Conservation (phyloP, 2,329 filamentous ascomycete species). For the Pyricularia pennisetigena region DNA sequence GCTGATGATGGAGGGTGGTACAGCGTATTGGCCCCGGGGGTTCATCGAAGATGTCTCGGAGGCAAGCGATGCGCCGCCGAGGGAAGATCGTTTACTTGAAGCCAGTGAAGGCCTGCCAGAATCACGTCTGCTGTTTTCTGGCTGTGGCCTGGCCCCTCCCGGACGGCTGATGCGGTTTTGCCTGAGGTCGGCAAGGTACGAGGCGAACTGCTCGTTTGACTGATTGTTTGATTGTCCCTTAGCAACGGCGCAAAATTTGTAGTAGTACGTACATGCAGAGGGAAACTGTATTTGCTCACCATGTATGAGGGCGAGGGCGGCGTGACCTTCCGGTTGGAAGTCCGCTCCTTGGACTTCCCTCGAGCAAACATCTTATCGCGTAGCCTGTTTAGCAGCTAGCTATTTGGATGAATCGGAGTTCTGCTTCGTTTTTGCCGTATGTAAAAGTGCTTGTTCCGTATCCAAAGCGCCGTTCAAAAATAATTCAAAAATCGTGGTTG, state of each 20-base stretch:
- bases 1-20: slow-evolving; percentile 16
- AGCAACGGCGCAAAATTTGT: neutral
- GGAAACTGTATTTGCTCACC: slow-evolving; percentile 16
- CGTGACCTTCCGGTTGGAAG: slow-evolving; percentile 40
- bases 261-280: neutral
- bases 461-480: neutral
- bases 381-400: neutral
- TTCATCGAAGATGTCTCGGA: slow-evolving; percentile 15
- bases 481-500: neutral
- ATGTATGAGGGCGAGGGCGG: slow-evolving; percentile 55
- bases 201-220: slow-evolving; percentile 56
- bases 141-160: slow-evolving; percentile 59
- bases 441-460: neutral
- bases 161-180: slow-evolving; percentile 58
- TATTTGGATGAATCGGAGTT: neutral
- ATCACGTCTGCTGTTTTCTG: slow-evolving; percentile 23
- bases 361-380: slow-evolving; percentile 20
- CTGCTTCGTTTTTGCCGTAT: neutral
- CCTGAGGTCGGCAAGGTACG: slow-evolving; percentile 62
- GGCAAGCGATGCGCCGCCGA: slow-evolving; percentile 16
- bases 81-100: slow-evolving; percentile 14
- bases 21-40: slow-evolving; percentile 19
- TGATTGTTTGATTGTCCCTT: neutral
- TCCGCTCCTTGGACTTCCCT: slow-evolving; percentile 22
- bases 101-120: slow-evolving; percentile 21